Evolutionary conservation across 768 basidiomycete species (phyloP).

Genomic region (Boletus insuetus): DNA sequence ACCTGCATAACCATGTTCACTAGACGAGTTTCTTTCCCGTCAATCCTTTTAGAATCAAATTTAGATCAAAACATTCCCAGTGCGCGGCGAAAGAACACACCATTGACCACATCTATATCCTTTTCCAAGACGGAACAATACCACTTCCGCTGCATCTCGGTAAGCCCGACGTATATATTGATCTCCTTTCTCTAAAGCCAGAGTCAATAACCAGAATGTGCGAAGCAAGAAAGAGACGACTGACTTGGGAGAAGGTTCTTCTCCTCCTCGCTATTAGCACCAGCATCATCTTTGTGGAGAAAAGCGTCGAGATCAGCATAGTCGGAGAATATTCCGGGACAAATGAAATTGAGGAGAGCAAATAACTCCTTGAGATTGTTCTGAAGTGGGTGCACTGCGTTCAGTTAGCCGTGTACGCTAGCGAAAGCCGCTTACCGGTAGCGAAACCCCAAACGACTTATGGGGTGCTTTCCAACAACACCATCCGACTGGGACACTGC

Average conservation of each 20-base stretch:
- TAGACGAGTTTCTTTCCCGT: slow-evolving; percentile 92
- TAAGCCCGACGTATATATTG: slow-evolving; percentile 95
- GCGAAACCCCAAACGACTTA: slow-evolving; percentile 73
- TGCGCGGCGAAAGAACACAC: slow-evolving; percentile 36
- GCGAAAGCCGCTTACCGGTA: slow-evolving; percentile 47
- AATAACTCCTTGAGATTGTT: slow-evolving; percentile 97
- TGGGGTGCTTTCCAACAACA: slow-evolving; percentile 41
- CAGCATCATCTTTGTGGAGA: slow-evolving; percentile 81
- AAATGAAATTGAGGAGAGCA: slow-evolving; percentile 90
- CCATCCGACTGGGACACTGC: slow-evolving; percentile 30
- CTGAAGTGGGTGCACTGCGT: slow-evolving; percentile 70
- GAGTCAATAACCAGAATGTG: neutral
- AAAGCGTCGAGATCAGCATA: slow-evolving; percentile 92
- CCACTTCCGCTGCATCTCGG: slow-evolving; percentile 98
- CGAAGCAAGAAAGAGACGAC: slow-evolving; percentile 11
- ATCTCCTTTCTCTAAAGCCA: slow-evolving; percentile 88
- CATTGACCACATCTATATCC: slow-evolving; percentile 98
- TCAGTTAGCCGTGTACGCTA: neutral
- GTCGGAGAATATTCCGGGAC: slow-evolving; percentile 92
- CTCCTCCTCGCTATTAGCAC: slow-evolving; percentile 69
- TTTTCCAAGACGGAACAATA: slow-evolving; percentile 95
- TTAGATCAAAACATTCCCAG: neutral
- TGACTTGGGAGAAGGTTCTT: slow-evolving; percentile 89
- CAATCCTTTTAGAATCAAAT: slow-evolving; percentile 48
- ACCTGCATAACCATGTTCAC: slow-evolving; percentile 99